Percentiles rank a stretch among this genome's conserved stretches.
phyloP scores from a whole-genome alignment of 257 asterid species.

The Lycium ferocissimum region DNA sequence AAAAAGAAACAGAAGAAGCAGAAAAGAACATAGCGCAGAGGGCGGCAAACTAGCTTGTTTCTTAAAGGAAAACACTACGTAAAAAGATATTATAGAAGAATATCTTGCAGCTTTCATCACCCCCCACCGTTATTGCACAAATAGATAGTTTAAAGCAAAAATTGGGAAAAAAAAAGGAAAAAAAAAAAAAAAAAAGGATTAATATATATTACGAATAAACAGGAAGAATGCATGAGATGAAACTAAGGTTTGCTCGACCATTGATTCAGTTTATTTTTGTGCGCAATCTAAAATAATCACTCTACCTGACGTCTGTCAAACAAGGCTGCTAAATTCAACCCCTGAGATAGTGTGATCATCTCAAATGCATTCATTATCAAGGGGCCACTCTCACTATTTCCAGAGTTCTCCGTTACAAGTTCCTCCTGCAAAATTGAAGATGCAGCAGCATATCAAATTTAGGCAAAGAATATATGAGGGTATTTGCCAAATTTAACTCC shows the following conservation, averaged over 20 bases:
- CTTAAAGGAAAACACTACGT: neutral
- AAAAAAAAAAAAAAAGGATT: neutral
- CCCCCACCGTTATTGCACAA: neutral
- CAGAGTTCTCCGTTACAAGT: conserved; percentile 72
- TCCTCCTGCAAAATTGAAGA: conserved; percentile 63
- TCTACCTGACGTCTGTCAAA: conserved; percentile 91
- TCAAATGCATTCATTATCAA: conserved; percentile 93
- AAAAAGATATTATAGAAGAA: neutral
- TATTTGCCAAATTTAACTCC: conserved; percentile 72
- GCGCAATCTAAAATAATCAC: neutral
- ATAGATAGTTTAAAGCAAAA: neutral
- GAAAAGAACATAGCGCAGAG: neutral
- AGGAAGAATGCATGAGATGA: neutral
- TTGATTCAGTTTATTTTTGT: neutral
- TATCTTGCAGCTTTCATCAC: neutral
- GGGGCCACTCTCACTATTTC: conserved; percentile 60
- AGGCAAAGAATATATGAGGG: neutral
- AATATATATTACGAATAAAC: neutral
- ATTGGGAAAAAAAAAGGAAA: neutral
- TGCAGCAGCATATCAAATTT: conserved; percentile 19
- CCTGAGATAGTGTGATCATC: conserved; percentile 97
- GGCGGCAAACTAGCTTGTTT: neutral
- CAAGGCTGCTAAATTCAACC: conserved; percentile 86
- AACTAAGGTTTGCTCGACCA: neutral
- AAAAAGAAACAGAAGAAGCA: neutral